Evolutionary conservation across 2,329 filamentous ascomycete species (phyloP).

Genomic region (Mollisiaceae sp.): DNA sequence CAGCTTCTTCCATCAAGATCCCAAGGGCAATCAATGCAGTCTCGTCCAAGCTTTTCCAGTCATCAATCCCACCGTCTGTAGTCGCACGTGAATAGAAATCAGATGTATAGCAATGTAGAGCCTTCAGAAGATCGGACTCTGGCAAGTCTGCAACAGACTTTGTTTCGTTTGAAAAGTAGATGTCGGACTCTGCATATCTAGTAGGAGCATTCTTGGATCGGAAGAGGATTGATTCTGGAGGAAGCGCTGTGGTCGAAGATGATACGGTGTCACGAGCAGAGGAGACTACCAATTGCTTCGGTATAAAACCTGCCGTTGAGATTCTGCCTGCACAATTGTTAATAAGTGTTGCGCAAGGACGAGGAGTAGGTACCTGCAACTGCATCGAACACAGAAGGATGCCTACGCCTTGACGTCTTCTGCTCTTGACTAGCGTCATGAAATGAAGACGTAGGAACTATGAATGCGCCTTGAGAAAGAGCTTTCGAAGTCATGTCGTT

Average conservation of each 20-base stretch:
- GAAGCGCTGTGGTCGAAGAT: conserved; percentile 48
- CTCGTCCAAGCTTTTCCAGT: conserved; percentile 72
- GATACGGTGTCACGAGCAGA: conserved; percentile 40
- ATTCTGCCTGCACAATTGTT: conserved; percentile 46
- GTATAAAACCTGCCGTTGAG: conserved; percentile 49
- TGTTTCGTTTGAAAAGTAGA: conserved; percentile 69
- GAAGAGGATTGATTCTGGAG: conserved; percentile 76
- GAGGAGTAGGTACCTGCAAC: conserved; percentile 61
- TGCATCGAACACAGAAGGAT: conserved; percentile 71
- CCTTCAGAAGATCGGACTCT: conserved; percentile 71
- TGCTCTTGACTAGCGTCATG: background rate
- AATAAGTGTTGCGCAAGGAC: background rate
- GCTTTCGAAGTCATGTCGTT: conserved; percentile 37
- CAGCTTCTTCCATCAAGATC: conserved; percentile 74
- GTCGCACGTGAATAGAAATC: conserved; percentile 61
- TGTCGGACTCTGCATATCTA: conserved; percentile 72
- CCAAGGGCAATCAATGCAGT: conserved; percentile 78
- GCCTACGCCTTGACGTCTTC: conserved; percentile 32
- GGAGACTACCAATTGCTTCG: conserved; percentile 33
- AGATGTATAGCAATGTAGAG: conserved; percentile 70
- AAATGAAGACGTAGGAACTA: conserved; percentile 26
- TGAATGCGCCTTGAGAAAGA: conserved; percentile 30
- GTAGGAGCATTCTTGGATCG: conserved; percentile 65
- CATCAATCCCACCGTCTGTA: conserved; percentile 38
- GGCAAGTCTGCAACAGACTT: conserved; percentile 63